Evolutionary conservation across 148 eudicot genomes (phyloP).

Genomic region (Oxyria digyna): DNA sequence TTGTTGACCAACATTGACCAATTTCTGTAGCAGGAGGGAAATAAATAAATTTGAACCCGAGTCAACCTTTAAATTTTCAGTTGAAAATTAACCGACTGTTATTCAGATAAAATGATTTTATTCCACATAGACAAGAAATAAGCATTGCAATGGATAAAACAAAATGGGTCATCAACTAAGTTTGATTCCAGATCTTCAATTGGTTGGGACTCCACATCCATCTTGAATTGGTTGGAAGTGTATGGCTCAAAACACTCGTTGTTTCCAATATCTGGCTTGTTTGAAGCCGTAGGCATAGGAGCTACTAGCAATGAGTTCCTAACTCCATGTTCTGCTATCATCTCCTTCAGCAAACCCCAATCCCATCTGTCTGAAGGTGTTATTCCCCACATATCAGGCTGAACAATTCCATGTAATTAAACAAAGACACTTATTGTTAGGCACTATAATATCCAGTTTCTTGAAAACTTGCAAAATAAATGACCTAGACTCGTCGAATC

Average conservation of each 20-base stretch:
- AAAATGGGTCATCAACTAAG: too few relatives aligned
- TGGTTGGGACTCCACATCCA: too few relatives aligned
- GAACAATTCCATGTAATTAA: slow-evolving; percentile 60
- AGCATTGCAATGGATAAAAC: background rate
- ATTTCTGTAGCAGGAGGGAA: background rate
- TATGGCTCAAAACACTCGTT: slow-evolving; percentile 98
- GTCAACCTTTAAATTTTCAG: background rate
- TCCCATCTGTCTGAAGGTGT: slow-evolving; percentile 82
- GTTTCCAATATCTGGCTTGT: slow-evolving; percentile 94
- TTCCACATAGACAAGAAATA: background rate
- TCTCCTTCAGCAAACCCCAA: slow-evolving; percentile 58
- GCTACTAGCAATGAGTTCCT: slow-evolving; percentile 95
- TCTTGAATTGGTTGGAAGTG: slow-evolving; percentile 87
- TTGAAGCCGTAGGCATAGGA: slow-evolving; percentile 99
- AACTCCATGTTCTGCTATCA: slow-evolving; percentile 61
- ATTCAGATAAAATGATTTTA: background rate
- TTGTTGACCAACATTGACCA: background rate
- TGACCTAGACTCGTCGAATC: too few relatives aligned
- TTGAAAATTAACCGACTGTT: background rate
- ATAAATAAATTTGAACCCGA: background rate
- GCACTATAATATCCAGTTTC: background rate
- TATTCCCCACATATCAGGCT: slow-evolving; percentile 98
- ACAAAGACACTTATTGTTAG: background rate
- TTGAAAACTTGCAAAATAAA: too few relatives aligned
- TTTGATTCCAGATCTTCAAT: too few relatives aligned